Evolutionary conservation across 2,329 filamentous ascomycete genomes (phyloP).

Genomic region (Orbilia brochopaga): DNA sequence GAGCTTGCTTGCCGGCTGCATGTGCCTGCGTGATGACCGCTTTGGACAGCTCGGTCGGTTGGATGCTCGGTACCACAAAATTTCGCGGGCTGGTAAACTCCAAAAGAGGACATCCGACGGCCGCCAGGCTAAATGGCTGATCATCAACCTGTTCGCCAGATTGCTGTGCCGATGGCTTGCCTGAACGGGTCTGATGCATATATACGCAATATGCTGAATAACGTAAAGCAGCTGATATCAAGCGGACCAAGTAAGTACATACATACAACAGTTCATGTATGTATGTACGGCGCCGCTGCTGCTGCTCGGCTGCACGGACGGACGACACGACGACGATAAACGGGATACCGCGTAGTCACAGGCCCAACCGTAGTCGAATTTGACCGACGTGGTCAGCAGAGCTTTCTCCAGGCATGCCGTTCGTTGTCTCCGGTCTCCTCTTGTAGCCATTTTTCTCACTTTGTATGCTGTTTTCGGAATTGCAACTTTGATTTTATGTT

Average conservation of each 20-base stretch:
- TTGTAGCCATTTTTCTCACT: background rate
- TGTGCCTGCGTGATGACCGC: no score
- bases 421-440: background rate
- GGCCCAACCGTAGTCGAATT: background rate
- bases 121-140: conserved; percentile 42
- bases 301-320: no score
- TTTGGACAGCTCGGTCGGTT: conserved; percentile 4
- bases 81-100: conserved; percentile 8
- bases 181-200: conserved; percentile 11
- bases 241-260: no score
- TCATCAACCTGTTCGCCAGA: conserved; percentile 40
- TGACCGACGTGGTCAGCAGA: background rate
- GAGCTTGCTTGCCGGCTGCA: no score
- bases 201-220: background rate
- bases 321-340: background rate
- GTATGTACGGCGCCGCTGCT: no score
- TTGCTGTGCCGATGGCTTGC: conserved; percentile 31
- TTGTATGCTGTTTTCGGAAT: background rate
- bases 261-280: no score
- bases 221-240: no score
- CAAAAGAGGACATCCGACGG: conserved; percentile 7
- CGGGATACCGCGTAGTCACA: background rate
- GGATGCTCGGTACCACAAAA: conserved; percentile 34
- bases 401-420: background rate
- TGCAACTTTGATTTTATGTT: background rate